These are phyloP conservation scores for Aspergillus cristatus DNA, from an alignment of 495 filamentous ascomycete genomes.

Conservation along the genomic window DNA sequence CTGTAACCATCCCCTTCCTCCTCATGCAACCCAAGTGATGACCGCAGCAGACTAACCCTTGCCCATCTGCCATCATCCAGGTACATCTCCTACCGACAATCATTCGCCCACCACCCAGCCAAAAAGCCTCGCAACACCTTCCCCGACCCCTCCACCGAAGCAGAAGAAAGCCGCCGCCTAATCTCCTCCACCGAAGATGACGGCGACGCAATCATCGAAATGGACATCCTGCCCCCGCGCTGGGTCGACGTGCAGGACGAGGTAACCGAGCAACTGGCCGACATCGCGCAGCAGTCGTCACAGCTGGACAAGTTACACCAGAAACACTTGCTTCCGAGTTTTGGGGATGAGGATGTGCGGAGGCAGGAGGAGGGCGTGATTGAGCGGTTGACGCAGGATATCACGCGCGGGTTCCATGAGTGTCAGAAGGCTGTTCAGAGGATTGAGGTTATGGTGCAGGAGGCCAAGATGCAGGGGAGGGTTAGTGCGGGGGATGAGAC, in stretches of 20 bases:
- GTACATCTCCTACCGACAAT: constrained; percentile 98
- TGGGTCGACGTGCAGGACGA: constrained; percentile 96
- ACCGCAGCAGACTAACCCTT: constrained; percentile 6
- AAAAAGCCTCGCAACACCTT: constrained; percentile 81
- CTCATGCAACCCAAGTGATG: background rate
- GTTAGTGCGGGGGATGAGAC: constrained; percentile 76
- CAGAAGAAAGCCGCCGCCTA: constrained; percentile 77
- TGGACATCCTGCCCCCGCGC: constrained; percentile 90
- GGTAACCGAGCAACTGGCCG: constrained; percentile 71
- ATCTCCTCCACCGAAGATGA: constrained; percentile 76
- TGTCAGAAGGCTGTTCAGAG: constrained; percentile 82
- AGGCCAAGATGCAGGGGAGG: constrained; percentile 56
- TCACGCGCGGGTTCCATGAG: constrained; percentile 79
- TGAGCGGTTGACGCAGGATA: constrained; percentile 79
- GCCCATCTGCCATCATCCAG: constrained; percentile 33
- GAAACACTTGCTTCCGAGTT: constrained; percentile 93
- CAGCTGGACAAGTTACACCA: constrained; percentile 87
- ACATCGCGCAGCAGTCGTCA: constrained; percentile 72
- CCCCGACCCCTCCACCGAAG: constrained; percentile 48
- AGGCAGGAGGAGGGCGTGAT: constrained; percentile 77
- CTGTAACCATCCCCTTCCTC: constrained; percentile 48
- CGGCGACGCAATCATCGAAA: constrained; percentile 94
- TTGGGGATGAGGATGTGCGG: constrained; percentile 88
- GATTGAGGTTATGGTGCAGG: constrained; percentile 75
- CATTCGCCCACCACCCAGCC: constrained; percentile 87